Conservation (phyloP, 805 yeast species). For the Starmera caribaea region DNA sequence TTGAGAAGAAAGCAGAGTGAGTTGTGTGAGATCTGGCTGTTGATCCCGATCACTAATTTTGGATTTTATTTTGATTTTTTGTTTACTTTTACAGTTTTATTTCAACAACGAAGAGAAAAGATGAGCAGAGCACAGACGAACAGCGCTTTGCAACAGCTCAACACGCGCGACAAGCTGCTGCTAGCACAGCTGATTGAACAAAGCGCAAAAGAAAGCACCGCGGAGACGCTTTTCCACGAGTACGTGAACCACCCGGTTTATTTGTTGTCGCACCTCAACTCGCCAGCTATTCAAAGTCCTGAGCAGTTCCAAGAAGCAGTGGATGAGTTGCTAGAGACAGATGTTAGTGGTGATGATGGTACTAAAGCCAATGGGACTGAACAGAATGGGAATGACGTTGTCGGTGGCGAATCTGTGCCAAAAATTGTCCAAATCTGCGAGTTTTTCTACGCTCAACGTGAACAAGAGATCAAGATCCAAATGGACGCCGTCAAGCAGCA, state of each 20-base stretch:
- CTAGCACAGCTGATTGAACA: conserved; percentile 15
- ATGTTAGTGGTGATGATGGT: not conserved
- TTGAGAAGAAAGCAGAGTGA: too few species aligned
- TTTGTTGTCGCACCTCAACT: conserved; percentile 12
- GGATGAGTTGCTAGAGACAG: not conserved
- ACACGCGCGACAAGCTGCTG: conserved; percentile 15
- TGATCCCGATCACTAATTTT: too few species aligned
- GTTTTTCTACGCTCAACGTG: conserved; percentile 8
- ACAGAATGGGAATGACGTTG: too few species aligned
- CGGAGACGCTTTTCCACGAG: conserved; percentile 4
- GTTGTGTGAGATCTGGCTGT: too few species aligned
- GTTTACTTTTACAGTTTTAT: too few species aligned
- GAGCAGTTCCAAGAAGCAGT: not conserved
- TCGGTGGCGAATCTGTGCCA: too few species aligned
- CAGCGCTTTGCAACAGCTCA: not conserved
- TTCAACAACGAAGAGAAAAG: too few species aligned
- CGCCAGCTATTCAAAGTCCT: not conserved
- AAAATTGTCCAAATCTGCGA: conserved; percentile 14
- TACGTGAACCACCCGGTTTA: conserved; percentile 13
- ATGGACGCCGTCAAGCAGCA: conserved; percentile 3
- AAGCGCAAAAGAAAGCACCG: conserved; percentile 6
- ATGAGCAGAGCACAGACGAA: not conserved
- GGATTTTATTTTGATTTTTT: not conserved
- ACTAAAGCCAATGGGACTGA: not conserved
- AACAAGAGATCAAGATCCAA: conserved; percentile 7